Evolutionary conservation across 1,284 basidiomycete species (phyloP).

Genomic region (Trametes polyzona): DNA sequence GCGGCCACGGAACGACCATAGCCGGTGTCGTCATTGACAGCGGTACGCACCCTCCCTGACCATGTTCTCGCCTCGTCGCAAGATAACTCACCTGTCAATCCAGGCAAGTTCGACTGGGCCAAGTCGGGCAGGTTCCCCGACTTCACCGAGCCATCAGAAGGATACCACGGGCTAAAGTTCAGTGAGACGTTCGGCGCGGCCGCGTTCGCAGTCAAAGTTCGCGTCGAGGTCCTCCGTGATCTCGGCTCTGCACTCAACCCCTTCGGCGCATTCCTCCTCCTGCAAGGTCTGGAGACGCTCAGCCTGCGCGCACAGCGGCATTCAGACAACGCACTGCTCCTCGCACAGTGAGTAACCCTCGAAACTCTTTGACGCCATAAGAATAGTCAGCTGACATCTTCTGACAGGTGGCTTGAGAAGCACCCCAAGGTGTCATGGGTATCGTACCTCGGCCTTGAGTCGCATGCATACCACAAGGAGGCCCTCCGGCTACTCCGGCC

Average conservation of each 20-base stretch:
- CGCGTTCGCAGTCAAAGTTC: constrained; percentile 77
- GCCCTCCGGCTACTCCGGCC: constrained; percentile 66
- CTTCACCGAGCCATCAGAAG: constrained; percentile 82
- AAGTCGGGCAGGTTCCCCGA: constrained; percentile 78
- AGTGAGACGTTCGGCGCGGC: constrained; percentile 75
- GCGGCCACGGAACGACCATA: constrained; percentile 89
- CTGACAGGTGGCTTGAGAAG: constrained; percentile 66
- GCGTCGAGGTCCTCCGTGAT: constrained; percentile 79
- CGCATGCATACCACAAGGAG: constrained; percentile 64
- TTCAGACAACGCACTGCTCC: constrained; percentile 72
- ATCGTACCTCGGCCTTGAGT: constrained; percentile 75
- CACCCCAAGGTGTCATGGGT: constrained; percentile 83
- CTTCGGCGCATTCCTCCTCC: constrained; percentile 82
- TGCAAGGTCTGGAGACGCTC: constrained; percentile 88
- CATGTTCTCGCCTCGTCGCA: background rate
- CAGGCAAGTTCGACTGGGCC: constrained; percentile 89
- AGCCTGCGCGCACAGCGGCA: constrained; percentile 80
- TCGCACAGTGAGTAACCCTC: constrained; percentile 59
- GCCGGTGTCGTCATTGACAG: constrained; percentile 83
- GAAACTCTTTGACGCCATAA: constrained; percentile 15
- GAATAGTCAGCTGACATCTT: constrained; percentile 19
- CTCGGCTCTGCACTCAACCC: constrained; percentile 79
- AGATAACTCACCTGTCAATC: background rate
- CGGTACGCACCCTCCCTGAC: constrained; percentile 40
- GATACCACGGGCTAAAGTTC: constrained; percentile 83